A percentile compares a stretch with the other conserved stretches of the same genome.
Evolutionary conservation across 148 eudicot species (phyloP).

Genomic region (Limonium bicolor): DNA sequence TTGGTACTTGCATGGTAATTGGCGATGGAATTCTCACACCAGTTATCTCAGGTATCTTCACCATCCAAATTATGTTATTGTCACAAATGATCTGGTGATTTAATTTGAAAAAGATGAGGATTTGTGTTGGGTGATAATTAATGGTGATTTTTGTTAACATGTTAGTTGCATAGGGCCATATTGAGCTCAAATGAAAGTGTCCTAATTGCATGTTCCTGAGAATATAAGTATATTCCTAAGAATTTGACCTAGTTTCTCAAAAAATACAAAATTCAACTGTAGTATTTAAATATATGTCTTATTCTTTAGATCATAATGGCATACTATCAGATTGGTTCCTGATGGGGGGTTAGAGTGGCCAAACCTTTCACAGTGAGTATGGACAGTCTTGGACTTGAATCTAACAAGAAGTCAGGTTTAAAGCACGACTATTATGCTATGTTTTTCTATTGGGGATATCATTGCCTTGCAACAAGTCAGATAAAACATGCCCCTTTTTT

Average conservation of each 20-base stretch:
- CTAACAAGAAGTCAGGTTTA: background rate
- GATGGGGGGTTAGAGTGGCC: too few relatives aligned
- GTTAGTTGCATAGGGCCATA: background rate
- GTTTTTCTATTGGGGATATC: background rate
- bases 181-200: background rate
- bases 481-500: background rate
- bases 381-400: too few relatives aligned
- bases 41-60: constrained; percentile 74
- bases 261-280: too few relatives aligned
- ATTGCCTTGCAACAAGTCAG: background rate
- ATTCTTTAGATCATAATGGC: too few relatives aligned
- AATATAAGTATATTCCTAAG: too few relatives aligned
- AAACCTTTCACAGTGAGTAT: too few relatives aligned
- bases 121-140: background rate
- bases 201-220: background rate
- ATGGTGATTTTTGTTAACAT: background rate
- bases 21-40: constrained; percentile 99
- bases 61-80: background rate
- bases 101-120: background rate
- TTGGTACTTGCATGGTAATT: constrained; percentile 87
- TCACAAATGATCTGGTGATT: background rate
- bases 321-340: too few relatives aligned
- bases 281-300: too few relatives aligned
- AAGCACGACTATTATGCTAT: background rate
- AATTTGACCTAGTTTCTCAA: too few relatives aligned